Base-by-base conservation (phyloP, 2,329 filamentous ascomycete species). In the Fonsecaea nubica region DNA sequence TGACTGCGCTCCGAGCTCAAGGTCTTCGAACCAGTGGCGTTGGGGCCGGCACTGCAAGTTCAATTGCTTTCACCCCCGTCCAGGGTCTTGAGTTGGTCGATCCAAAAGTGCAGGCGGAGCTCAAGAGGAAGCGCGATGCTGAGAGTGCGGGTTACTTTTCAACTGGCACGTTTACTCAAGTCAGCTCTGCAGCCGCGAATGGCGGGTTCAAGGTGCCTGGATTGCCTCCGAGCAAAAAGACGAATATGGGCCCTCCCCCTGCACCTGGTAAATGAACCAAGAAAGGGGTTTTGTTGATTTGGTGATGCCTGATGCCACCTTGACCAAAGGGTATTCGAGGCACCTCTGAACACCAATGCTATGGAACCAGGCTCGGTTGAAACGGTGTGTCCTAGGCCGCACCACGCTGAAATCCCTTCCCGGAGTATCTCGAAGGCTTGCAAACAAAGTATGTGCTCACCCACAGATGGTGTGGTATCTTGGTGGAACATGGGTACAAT, bases 81-180 rank as follows among this genome's bases (percentile, higher is more conserved):
- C 95, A 98, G 76, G 95, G 95, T 1, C 84, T 99, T 45, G 94
- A 99, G 81, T 86, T 99, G 12, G 93, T 98, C 6, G 94, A 98
- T 77, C 95, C 95, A 25, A 97, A 95, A 82, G 87, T 91, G 64
- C 89, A 93, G 72, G 91, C 92, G 7, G 93, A 97, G 81, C 86
- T 96, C 77, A 93, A 86, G 76, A 86, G 92, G 73, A 98, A 98
- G 83, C 85, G 93, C 70, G 96, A 97, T 77, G 93, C 92, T 0
- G 95, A 98, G 70, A 92, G 97, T 76, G 94, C 98, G 76, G 85
- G 92, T 42, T 99, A 93, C 90, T 99, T 99, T 83, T 96, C 95
- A 79, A 92, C 92, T 55, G 95, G 95, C n/a, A 93, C 92, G 0
- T 99, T 99, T 76, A 97, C 95, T 8, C 93, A 97, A 77, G 86